A percentile compares a stretch with the other conserved stretches of the same genome.
phyloP scores from a whole-genome alignment of 208 protist genomes.

The Trypanosoma caninum region DNA sequence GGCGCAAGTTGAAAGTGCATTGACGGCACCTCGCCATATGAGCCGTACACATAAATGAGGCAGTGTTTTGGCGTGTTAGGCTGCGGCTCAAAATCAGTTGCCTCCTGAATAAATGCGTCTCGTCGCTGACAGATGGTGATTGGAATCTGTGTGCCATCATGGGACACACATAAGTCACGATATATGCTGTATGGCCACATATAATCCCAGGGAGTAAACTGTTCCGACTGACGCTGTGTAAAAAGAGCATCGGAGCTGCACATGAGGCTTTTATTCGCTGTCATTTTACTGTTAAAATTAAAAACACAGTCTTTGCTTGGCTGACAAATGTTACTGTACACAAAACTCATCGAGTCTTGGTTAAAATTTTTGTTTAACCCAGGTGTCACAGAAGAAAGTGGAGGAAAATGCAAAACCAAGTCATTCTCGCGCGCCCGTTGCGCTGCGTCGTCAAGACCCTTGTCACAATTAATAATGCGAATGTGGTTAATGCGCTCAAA shows the following conservation, averaged over 20 bases:
- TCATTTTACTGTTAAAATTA: constrained; percentile 80
- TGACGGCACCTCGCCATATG: constrained; percentile 87
- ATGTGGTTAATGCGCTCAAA: constrained; percentile 87
- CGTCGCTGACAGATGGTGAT: constrained; percentile 88
- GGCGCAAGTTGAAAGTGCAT: constrained; percentile 93
- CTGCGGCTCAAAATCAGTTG: constrained; percentile 84
- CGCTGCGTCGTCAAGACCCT: constrained; percentile 64
- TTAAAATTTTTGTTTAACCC: constrained; percentile 90
- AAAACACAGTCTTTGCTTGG: constrained; percentile 83
- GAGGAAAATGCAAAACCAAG: constrained; percentile 85
- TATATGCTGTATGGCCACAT: constrained; percentile 93
- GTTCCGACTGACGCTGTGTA: constrained; percentile 88
- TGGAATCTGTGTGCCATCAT: constrained; percentile 85
- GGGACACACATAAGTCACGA: constrained; percentile 77
- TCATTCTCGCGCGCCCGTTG: constrained; percentile 48
- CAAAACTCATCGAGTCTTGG: constrained; percentile 85
- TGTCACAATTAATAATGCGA: constrained; percentile 75
- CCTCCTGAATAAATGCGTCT: constrained; percentile 88
- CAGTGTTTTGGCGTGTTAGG: constrained; percentile 87
- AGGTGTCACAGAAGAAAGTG: constrained; percentile 64
- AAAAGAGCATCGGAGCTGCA: constrained; percentile 80
- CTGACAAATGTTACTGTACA: constrained; percentile 85
- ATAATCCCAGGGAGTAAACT: constrained; percentile 91
- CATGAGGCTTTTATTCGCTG: constrained; percentile 47
- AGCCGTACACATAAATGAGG: constrained; percentile 90